Base-by-base conservation (phyloP, 1,284 basidiomycete genomes). In the Rhizopogon parksii region DNA sequence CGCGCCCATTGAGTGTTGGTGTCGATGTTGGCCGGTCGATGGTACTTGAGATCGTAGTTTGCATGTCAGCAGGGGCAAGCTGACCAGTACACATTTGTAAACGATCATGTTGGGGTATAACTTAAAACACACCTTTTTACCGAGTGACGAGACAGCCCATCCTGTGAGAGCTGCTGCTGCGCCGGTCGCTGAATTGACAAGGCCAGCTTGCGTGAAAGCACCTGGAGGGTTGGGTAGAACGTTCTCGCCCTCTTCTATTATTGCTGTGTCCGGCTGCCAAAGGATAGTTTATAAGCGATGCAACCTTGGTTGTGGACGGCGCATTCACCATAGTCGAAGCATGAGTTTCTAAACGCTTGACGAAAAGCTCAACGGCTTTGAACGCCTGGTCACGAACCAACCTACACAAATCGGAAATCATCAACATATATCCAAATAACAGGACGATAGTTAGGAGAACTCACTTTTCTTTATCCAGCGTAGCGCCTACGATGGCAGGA, bases 361-460 rank as follows among this genome's bases (percentile, higher is more conserved):
- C 73, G 62, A 95, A 94, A 52, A 95, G 71, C 45, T 90, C 85
- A 56, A 95, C 77, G 1, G 91, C 88, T 65, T 91, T 94, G 76
- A 95, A 96, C 1, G 91, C 94, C 62, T 96, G 94, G 68, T 96
- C 93, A 36, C 94, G 79, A 0, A 96, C 94, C 3, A 91, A 66
- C 59, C 91, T 95, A 52, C 17, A 15, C 19, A 30, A 30, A 40
- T 27, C 27, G n/a, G 42, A 9, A 2, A 30, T 39, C 2, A 37
- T n/a, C 12, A 25, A 2, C 14, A 49, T 11, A 36, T 6, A 32
- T 3, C 43, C 30, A 14, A 12, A 36, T 15, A 36, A 12, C 8
- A 9, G 5, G 3, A 9, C 17, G 4, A 9, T 2, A 36, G 3
- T 32, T 4, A 37, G 0, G 1, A 7, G 8, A 2, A 6, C 59